These are phyloP conservation scores for Amanita molliuscula DNA, from an alignment of 768 basidiomycete species.

Conservation along the genomic window DNA sequence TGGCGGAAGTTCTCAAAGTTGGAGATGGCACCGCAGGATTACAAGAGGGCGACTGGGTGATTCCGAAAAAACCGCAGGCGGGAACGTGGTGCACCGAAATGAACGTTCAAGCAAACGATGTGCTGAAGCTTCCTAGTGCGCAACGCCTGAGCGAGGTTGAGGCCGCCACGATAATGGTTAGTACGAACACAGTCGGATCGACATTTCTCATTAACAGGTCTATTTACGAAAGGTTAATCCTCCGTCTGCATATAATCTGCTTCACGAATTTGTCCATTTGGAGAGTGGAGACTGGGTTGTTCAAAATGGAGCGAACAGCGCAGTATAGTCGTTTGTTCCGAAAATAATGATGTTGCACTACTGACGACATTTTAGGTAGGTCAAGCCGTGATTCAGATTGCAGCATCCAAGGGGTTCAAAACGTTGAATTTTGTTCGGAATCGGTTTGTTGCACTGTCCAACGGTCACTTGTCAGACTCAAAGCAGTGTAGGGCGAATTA, in stretches of 20 bases:
- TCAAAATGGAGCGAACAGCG: conserved; percentile 82
- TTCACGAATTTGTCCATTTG: conserved; percentile 57
- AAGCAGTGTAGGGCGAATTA: conserved; percentile 37
- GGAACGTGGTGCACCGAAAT: conserved; percentile 65
- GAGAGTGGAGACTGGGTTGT: conserved; percentile 68
- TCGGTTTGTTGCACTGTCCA: conserved; percentile 30
- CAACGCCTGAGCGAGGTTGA: conserved; percentile 43
- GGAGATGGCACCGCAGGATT: conserved; percentile 43
- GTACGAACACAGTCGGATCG: conserved; percentile 25
- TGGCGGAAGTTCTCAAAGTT: conserved; percentile 54
- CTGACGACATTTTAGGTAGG: conserved; percentile 42
- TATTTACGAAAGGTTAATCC: conserved; percentile 54
- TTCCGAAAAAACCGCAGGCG: conserved; percentile 56
- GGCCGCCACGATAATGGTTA: conserved; percentile 72
- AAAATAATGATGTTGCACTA: not conserved
- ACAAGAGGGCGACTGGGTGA: conserved; percentile 58
- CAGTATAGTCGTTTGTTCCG: conserved; percentile 33
- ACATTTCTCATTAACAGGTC: not conserved
- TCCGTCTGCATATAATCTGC: conserved; percentile 76
- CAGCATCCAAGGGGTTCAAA: conserved; percentile 55
- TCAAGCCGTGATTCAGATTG: conserved; percentile 81
- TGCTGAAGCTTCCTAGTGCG: conserved; percentile 47
- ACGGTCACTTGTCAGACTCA: not conserved
- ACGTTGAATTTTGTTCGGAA: conserved; percentile 78
- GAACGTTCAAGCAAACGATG: conserved; percentile 43